Percentiles rank a stretch among this genome's conserved stretches.
Conservation (phyloP, 345 rosid species). For the Litchi chinensis region DNA sequence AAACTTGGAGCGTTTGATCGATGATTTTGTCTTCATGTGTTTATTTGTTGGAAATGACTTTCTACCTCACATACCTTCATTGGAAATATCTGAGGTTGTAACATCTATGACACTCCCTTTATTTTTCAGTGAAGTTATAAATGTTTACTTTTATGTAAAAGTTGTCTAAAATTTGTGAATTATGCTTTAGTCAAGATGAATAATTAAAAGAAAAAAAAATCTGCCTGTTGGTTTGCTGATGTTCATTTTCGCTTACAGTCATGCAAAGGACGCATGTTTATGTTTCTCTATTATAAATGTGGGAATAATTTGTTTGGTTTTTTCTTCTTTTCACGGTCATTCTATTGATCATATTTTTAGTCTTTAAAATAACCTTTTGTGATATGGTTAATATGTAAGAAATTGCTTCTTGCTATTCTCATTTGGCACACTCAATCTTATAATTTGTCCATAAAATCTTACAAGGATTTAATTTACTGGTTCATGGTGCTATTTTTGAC, state of each 20-base stretch:
- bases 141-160: neutral
- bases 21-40: slow-evolving; percentile 41
- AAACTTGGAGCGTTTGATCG: slow-evolving; percentile 34
- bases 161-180: neutral
- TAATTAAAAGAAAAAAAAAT: too few relatives aligned
- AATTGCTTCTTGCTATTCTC: neutral
- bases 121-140: neutral
- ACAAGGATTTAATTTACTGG: neutral
- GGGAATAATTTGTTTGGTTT: neutral
- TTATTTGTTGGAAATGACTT: slow-evolving; percentile 42
- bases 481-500: neutral
- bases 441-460: neutral
- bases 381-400: neutral
- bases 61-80: slow-evolving; percentile 33
- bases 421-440: neutral
- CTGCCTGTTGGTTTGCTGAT: neutral
- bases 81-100: slow-evolving; percentile 27
- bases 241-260: neutral
- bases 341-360: neutral
- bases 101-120: neutral
- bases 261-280: neutral
- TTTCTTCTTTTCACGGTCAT: neutral
- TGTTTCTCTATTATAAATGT: neutral
- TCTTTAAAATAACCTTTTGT: neutral
- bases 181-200: neutral